These are phyloP conservation scores for Boletus pseudopeckii DNA, from an alignment of 768 basidiomycete genomes.

Conservation along the genomic window DNA sequence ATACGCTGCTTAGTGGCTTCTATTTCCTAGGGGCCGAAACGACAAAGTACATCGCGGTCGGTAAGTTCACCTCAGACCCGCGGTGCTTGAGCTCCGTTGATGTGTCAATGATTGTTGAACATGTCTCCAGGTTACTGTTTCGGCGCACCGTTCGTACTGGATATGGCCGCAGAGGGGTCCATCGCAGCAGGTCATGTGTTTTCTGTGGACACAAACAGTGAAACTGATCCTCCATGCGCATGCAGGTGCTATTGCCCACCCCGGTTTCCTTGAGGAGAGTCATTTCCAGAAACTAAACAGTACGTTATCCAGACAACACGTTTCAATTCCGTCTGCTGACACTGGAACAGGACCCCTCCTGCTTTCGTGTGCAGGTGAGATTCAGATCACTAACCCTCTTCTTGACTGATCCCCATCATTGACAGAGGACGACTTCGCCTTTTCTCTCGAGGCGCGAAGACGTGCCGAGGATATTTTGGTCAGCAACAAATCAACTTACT, in stretches of 20 bases:
- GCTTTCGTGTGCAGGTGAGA: conserved; percentile 27
- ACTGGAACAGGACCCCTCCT: conserved; percentile 19
- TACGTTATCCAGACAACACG: conserved; percentile 25
- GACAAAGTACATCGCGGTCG: conserved; percentile 41
- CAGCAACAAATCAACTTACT: conserved; percentile 45
- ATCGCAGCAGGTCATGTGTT: conserved; percentile 41
- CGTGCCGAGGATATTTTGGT: conserved; percentile 54
- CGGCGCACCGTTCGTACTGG: conserved; percentile 48
- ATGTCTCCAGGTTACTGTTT: conserved; percentile 50
- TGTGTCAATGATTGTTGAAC: not conserved
- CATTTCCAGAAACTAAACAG: conserved; percentile 51
- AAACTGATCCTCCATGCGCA: not conserved
- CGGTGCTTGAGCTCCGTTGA: not conserved
- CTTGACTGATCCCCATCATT: not conserved
- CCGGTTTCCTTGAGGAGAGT: conserved; percentile 47
- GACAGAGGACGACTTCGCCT: conserved; percentile 49
- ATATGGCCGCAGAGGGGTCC: conserved; percentile 41
- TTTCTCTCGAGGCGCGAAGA: conserved; percentile 48
- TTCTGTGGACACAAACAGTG: not conserved
- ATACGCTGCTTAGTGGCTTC: not conserved
- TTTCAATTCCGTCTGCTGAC: not conserved
- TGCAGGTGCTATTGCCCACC: conserved; percentile 52
- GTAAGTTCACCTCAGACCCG: conserved; percentile 21
- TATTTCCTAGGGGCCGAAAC: conserved; percentile 20
- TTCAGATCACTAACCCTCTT: not conserved